phyloP scores from a whole-genome alignment of 306 rosid genomes.

The Inga oerstediana region DNA sequence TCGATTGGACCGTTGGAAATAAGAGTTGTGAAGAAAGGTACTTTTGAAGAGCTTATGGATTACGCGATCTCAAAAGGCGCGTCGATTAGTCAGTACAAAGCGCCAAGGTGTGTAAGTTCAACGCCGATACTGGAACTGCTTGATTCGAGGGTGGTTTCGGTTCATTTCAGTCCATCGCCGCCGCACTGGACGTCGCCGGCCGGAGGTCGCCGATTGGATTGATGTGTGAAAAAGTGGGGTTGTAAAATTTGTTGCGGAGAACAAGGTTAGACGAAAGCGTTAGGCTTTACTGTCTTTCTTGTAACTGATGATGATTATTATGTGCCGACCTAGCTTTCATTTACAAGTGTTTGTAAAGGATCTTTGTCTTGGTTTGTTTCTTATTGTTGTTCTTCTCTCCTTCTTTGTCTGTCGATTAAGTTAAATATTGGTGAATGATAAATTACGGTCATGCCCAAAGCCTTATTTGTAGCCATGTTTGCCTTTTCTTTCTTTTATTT shows the following conservation, averaged over 20 bases:
- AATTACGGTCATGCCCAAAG: conserved; percentile 34
- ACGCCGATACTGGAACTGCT: conserved; percentile 78
- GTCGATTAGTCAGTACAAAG: conserved; percentile 86
- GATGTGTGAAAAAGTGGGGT: neutral
- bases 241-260: no score
- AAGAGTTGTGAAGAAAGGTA: conserved; percentile 71
- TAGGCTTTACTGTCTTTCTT: neutral
- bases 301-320: neutral
- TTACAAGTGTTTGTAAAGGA: neutral
- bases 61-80: conserved; percentile 88
- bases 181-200: conserved; percentile 76
- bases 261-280: neutral
- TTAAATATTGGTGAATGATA: conserved; percentile 27
- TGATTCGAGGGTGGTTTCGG: conserved; percentile 64
- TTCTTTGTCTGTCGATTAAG: conserved; percentile 43
- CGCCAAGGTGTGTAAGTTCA: conserved; percentile 76
- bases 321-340: neutral
- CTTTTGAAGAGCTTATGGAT: conserved; percentile 92
- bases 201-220: conserved; percentile 38
- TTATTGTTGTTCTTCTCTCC: no score
- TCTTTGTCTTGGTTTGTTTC: neutral
- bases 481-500: neutral
- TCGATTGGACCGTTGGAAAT: conserved; percentile 87
- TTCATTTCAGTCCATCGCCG: conserved; percentile 63
- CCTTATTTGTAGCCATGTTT: neutral